Evolutionary conservation across 2,329 filamentous ascomycete species (phyloP), one percentile per base, ranked within the genome.

Genomic region (Penicillium freii): DNA sequence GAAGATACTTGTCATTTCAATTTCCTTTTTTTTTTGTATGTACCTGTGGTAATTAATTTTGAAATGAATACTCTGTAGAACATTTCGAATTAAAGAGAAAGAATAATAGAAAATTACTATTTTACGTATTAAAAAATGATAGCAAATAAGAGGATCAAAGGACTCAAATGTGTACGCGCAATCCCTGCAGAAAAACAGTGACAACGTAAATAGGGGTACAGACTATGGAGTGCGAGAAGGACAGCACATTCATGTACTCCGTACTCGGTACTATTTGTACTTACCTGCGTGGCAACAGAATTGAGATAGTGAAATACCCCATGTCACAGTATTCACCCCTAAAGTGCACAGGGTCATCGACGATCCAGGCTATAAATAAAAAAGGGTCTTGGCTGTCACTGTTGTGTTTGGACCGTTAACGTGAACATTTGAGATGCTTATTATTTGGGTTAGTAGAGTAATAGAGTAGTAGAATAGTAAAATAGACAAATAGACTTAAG

Each of bases 321-420:
- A 25, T 25, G 29, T 23, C n/a, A 27, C 25, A 23, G 9, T n/a
- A 17, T 48, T 5, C 11, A 51, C 13, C 29, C 27, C 38, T 17
- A 44, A 42, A 44, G 21, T 44, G 23, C 17, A 27, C 5, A 47
- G 11, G 27, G 17, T 25, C 23, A 45, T 50, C 34, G 54, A 40
- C 36, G 34, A 44, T 51, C 46, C 25, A 36, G 33, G 34, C 54
- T 47, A 56, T 51, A 56, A 56, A 56, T 52, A 52, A 56, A 53
- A 38, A 51, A 44, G 29, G 27, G 27, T 42, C 29, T 54, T 17
- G 13, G 25, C 52, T n/a, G 40, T 39, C 42, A 53, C 5, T 15
- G 8, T 25, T 23, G 8, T 5, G 23, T 33, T 33, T 5, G 15
- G 21, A 25, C 19, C 1, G 23, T 34, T 9, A 10, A 46, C 19